Evolutionary conservation across 768 basidiomycete species (phyloP), one percentile per base, ranked within the genome.

Genomic region (Leccinum incarnatum): DNA sequence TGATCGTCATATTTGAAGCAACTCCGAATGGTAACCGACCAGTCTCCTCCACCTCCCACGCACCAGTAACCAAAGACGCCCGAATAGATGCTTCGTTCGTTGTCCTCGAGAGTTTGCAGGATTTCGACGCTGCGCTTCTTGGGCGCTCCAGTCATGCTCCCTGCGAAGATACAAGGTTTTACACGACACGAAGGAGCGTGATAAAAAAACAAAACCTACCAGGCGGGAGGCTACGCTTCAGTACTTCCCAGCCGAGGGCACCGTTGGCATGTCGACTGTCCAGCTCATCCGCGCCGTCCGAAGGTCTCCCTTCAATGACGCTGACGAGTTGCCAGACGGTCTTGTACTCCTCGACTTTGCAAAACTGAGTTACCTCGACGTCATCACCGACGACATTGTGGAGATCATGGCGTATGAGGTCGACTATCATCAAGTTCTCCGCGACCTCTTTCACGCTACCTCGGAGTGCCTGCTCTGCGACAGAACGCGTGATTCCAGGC

Each of bases 371-470:
- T 6, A 96, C 93, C 12, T 80, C 70, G 8, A 98, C 95, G 55
- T 88, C 80, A 40, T 91, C 87, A 1, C 91, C 92, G 19, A 96
- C 82, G 55, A 89, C 87, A 30, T 85, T 85, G 64, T 95, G 86
- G 34, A 98, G 77, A 74, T 98, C 95, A 63, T 97, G 91, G 34
- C 94, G 85, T 66, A 96, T 96, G 51, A 98, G 83, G 71, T 98
- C 95, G 25, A 97, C 95, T 62, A 98, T 97, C 95, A 98, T 98
- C 57, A 98, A 74, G 70, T 98, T 98, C 77, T 98, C 95, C 0
- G 95, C 95, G 2, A 95, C 85, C 72, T 98, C 95, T 71, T 98
- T 98, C 46, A 76, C 78, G 70, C 82, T 89, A 5, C 87, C 86
- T 14, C 77, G 78, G 57, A 89, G 73, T 14, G 80, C 71, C 72